These are phyloP conservation scores for Neofusicoccum ribis DNA, from an alignment of 2,329 filamentous ascomycete species.

Conservation along the genomic window DNA sequence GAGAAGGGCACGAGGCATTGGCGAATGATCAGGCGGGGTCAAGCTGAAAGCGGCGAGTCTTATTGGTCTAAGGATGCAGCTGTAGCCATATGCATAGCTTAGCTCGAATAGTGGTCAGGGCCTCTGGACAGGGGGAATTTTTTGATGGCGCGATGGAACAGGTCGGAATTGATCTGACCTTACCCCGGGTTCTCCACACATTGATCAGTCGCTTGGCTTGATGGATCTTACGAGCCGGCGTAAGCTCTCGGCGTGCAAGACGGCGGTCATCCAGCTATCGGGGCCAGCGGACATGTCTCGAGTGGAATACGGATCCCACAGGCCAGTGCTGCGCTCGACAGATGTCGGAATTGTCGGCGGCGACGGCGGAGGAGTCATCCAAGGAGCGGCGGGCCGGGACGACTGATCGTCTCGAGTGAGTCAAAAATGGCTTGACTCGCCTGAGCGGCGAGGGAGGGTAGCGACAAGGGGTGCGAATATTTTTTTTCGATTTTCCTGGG, in stretches of 20 bases:
- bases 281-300: neutral
- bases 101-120: neutral
- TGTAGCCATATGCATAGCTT: neutral
- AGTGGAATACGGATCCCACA: no score
- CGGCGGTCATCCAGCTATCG: neutral
- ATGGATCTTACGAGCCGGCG: neutral
- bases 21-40: neutral
- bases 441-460: neutral
- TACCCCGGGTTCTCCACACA: conserved; percentile 11
- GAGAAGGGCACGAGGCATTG: neutral
- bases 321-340: neutral
- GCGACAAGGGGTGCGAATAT: conserved; percentile 8
- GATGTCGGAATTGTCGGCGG: neutral
- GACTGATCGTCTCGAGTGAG: neutral
- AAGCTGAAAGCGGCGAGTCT: neutral
- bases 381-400: neutral
- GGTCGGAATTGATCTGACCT: conserved; percentile 10
- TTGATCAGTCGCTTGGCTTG: conserved; percentile 5
- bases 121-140: neutral
- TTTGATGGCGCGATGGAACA: conserved; percentile 5
- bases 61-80: neutral
- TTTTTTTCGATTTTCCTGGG: conserved; percentile 6
- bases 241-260: neutral
- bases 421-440: neutral
- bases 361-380: conserved; percentile 3